These are phyloP conservation scores for Axilococcus clingmanii DNA, from an alignment of 139 green algal species.

Conservation along the genomic window DNA sequence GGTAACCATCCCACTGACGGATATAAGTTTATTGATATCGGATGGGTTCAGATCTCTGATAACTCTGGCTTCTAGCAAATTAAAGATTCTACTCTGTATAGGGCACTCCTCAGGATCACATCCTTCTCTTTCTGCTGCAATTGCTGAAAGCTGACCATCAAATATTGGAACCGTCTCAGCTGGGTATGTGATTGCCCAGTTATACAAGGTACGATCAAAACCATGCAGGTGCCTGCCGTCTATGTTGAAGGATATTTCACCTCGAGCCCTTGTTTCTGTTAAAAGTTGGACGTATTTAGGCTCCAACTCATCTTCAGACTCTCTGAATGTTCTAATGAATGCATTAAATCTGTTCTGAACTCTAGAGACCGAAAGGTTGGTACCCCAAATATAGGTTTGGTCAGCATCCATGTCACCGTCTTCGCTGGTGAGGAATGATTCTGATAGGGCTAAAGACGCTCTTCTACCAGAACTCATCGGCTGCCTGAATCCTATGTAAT, in stretches of 20 bases:
- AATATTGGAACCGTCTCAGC: constrained; percentile 43
- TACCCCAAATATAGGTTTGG: constrained; percentile 81
- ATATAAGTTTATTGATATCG: constrained; percentile 86
- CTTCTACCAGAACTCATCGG: not conserved
- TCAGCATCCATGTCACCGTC: constrained; percentile 28
- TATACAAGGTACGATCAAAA: constrained; percentile 66
- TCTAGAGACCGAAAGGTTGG: constrained; percentile 50
- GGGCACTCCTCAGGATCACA: constrained; percentile 13
- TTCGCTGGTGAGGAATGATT: constrained; percentile 15
- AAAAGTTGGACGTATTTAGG: constrained; percentile 46
- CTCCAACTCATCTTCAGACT: constrained; percentile 14
- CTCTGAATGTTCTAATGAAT: constrained; percentile 60
- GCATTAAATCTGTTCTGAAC: constrained; percentile 42
- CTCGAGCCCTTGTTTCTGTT: constrained; percentile 21
- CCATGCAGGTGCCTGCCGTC: constrained; percentile 69
- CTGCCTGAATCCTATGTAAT: not conserved
- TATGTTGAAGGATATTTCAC: constrained; percentile 59
- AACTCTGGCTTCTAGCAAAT: constrained; percentile 61
- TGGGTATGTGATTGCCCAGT: constrained; percentile 71
- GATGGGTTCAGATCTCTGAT: constrained; percentile 94
- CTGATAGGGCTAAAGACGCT: not conserved
- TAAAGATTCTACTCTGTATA: constrained; percentile 78
- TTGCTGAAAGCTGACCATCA: constrained; percentile 24
- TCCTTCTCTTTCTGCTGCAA: constrained; percentile 22
- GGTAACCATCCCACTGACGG: constrained; percentile 93